phyloP scores from a whole-genome alignment of 1,284 basidiomycete genomes.

The Sanguinoderma infundibulare region DNA sequence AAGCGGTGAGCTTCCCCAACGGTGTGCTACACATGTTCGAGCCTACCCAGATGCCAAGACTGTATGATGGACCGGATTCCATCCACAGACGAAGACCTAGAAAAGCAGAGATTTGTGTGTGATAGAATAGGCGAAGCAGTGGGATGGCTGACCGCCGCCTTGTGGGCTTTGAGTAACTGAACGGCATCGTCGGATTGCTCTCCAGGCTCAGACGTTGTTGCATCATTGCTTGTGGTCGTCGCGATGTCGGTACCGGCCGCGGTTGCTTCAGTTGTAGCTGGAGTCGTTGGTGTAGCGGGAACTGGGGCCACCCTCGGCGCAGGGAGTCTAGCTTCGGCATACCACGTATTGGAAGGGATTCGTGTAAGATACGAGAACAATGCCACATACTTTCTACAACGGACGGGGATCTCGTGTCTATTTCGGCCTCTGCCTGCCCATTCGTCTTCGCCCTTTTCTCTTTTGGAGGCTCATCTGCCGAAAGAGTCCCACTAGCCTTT shows the following conservation, averaged over 20 bases:
- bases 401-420: constrained; percentile 30
- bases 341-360: constrained; percentile 6
- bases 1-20: constrained; percentile 2
- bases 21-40: background rate
- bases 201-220: background rate
- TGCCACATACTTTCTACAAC: constrained; percentile 35
- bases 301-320: constrained; percentile 2
- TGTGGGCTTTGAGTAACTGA: constrained; percentile 59
- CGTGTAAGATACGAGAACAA: constrained; percentile 8
- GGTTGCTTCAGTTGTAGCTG: constrained; percentile 1
- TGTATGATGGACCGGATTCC: constrained; percentile 70
- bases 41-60: constrained; percentile 76
- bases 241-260: background rate
- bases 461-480: constrained; percentile 29
- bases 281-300: background rate
- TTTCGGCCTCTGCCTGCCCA: constrained; percentile 29
- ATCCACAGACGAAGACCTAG: constrained; percentile 82
- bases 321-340: constrained; percentile 15
- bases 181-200: constrained; percentile 39
- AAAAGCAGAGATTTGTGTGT: too few relatives aligned
- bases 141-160: constrained; percentile 55
- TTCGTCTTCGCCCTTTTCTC: constrained; percentile 37
- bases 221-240: background rate
- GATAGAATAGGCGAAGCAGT: background rate
- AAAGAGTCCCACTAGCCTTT: constrained; percentile 34